phyloP scores from a whole-genome alignment of 495 filamentous ascomycete genomes.

The Podospora appendiculata region DNA sequence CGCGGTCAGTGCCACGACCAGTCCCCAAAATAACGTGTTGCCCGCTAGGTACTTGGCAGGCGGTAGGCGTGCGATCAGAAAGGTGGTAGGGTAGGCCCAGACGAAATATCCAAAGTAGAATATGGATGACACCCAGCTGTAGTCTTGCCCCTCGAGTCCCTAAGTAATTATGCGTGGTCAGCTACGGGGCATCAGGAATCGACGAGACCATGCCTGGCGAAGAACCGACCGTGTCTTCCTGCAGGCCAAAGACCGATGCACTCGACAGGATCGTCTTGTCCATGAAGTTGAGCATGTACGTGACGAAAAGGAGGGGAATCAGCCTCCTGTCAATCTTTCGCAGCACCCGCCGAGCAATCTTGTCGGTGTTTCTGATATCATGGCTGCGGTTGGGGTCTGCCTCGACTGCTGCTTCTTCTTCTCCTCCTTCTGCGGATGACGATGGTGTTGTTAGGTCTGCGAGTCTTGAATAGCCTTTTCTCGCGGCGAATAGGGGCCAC shows the following conservation, averaged over 20 bases:
- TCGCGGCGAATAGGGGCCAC: no score
- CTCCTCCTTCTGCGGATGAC: no score
- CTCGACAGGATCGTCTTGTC: conserved; percentile 43
- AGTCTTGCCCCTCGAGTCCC: conserved; percentile 27
- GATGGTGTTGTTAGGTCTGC: no score
- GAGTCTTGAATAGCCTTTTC: no score
- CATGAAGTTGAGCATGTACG: conserved; percentile 57
- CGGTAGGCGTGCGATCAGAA: conserved; percentile 43
- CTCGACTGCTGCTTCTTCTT: no score
- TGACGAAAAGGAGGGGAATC: conserved; percentile 47
- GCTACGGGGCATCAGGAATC: neutral
- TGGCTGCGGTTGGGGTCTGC: neutral
- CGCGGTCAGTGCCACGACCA: conserved; percentile 68
- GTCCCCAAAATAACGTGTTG: conserved; percentile 54
- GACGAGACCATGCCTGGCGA: neutral
- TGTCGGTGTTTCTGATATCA: neutral
- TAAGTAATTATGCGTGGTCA: neutral
- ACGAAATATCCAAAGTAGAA: conserved; percentile 25
- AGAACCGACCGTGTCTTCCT: neutral
- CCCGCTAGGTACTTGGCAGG: conserved; percentile 46
- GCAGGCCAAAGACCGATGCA: conserved; percentile 28
- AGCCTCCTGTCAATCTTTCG: conserved; percentile 31
- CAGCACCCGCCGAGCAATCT: conserved; percentile 8
- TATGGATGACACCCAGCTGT: conserved; percentile 27
- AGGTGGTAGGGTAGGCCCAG: conserved; percentile 27